A percentile compares a stretch with the other conserved stretches of the same genome.
Conservation (phyloP, 2,329 filamentous ascomycete genomes). For the Trichoderma koningiopsis region DNA sequence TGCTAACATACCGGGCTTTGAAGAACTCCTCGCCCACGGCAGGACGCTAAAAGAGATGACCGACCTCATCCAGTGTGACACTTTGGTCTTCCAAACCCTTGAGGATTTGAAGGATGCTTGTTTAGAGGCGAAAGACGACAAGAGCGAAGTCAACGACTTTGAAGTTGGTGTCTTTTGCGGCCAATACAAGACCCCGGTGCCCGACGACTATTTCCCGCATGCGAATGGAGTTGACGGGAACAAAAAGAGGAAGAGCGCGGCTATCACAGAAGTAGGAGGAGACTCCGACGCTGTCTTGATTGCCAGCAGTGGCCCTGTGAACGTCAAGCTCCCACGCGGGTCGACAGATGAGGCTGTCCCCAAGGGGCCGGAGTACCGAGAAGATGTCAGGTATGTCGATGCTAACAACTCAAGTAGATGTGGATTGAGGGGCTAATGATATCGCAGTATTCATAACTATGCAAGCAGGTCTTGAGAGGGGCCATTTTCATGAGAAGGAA, state of each 20-base stretch:
- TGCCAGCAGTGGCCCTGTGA: constrained; percentile 55
- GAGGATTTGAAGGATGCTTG: constrained; percentile 81
- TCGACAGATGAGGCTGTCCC: not conserved
- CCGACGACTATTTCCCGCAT: constrained; percentile 79
- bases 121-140: constrained; percentile 65
- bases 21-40: constrained; percentile 47
- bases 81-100: constrained; percentile 63
- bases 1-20: not conserved
- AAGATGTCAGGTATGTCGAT: constrained; percentile 39
- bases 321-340: constrained; percentile 38
- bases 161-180: constrained; percentile 93
- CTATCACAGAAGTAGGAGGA: not conserved
- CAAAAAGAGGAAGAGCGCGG: constrained; percentile 51
- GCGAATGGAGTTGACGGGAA: constrained; percentile 58
- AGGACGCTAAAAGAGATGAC: constrained; percentile 44
- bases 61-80: constrained; percentile 45
- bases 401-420: not conserved
- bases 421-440: not conserved
- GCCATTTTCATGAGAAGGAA: not conserved
- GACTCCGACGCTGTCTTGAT: constrained; percentile 22
- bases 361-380: constrained; percentile 30
- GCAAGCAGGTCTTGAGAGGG: constrained; percentile 8
- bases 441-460: constrained; percentile 26
- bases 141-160: constrained; percentile 62
- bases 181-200: constrained; percentile 79